Conservation (phyloP, 2,329 filamentous ascomycete species). For the Sarocladium strictum region DNA sequence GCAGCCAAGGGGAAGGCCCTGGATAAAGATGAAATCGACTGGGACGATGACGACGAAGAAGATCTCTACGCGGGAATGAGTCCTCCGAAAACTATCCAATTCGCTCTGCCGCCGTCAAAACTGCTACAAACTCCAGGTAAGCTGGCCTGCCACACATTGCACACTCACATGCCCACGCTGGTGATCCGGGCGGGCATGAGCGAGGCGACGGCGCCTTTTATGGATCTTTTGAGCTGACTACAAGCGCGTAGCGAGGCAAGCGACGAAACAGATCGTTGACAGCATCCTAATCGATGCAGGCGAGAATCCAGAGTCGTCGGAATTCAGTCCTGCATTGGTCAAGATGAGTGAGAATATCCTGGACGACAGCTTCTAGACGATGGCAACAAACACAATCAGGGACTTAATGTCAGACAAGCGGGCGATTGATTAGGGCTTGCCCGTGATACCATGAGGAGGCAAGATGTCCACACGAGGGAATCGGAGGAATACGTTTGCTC, state of each 20-base stretch:
- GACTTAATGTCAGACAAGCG: too few relatives aligned
- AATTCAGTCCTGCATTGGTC: constrained; percentile 60
- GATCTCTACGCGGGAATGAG: constrained; percentile 67
- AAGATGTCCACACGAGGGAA: neutral
- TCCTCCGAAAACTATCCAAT: constrained; percentile 90
- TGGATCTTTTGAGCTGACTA: constrained; percentile 6
- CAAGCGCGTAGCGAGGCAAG: constrained; percentile 58
- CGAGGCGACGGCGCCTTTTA: neutral
- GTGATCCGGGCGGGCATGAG: neutral
- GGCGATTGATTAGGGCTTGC: too few relatives aligned
- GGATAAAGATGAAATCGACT: constrained; percentile 53
- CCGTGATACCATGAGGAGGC: too few relatives aligned
- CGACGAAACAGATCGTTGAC: constrained; percentile 74
- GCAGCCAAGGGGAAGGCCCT: constrained; percentile 16
- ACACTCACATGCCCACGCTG: neutral
- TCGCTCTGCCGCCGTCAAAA: constrained; percentile 70
- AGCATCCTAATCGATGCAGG: constrained; percentile 74
- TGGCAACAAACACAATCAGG: too few relatives aligned
- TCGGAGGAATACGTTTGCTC: neutral
- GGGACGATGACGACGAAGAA: constrained; percentile 67
- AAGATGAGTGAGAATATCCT: constrained; percentile 58
- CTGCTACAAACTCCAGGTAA: constrained; percentile 74
- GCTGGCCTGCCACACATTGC: neutral
- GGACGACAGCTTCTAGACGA: constrained; percentile 52
- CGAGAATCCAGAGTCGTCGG: constrained; percentile 47